Evolutionary conservation across 768 basidiomycete species (phyloP), one percentile per base, ranked within the genome.

Genomic region (Tephrocybe sp.): DNA sequence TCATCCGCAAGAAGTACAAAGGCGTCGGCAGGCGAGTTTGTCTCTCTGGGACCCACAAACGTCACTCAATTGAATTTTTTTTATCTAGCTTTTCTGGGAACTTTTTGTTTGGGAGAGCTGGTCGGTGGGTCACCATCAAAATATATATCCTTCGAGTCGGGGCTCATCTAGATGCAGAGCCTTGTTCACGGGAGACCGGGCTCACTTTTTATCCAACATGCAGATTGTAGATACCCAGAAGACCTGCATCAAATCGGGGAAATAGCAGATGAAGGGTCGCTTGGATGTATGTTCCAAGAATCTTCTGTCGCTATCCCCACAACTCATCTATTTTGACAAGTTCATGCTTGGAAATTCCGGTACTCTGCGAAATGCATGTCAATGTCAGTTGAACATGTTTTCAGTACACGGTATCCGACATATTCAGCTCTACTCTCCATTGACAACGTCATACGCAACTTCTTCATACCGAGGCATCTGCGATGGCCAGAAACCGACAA

Each of bases 141-240:
- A n/a, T n/a, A n/a, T n/a, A n/a, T n/a, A n/a, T 12, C n/a, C n/a
- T 21, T 38, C 21, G 10, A 38, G n/a, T n/a, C n/a, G n/a, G n/a
- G n/a, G n/a, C n/a, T n/a, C n/a, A n/a, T n/a, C n/a, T n/a, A n/a
- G n/a, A 22, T 39, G 12, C 45, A 79, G 76, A 71, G 74, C 45
- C 63, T 80, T 46, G 68, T 75, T 13, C 73, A 74, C 52, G 79
- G 79, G n/a, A 66, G 80, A 7, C 76, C 79, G 4, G 74, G 76
- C 7, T 63, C 72, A 9, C 54, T 80, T 22, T 62, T 67, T 34
- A 64, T 78, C n/a, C 68, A 73, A 45, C 69, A 78, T 55, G 69
- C 73, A 15, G 78, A 81, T 50, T 80, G 78, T 57, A 68, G 68
- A 38, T 77, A 79, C 55, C 78, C 80, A 4, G 71, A 75, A 18